Base-by-base conservation (phyloP, 2,329 filamentous ascomycete species). In the Talaromyces sp. region DNA sequence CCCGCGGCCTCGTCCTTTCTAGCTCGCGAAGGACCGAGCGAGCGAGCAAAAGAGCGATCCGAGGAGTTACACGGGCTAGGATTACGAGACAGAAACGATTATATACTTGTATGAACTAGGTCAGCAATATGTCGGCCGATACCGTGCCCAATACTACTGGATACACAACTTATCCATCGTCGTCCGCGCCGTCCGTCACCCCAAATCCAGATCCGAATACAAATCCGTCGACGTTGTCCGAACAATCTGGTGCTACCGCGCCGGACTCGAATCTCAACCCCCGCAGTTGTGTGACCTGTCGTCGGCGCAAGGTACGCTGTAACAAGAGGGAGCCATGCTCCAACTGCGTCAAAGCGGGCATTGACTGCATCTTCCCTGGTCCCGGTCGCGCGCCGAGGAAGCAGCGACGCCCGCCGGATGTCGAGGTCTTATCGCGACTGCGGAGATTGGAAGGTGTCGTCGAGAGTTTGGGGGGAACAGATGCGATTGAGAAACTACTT, bases 321-420 rank as follows among this genome's bases (percentile, higher is more conserved):
- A 77, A 79, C 61, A 80, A 79, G 65, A 64, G 71, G 33, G 70
- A 74, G 11, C 77, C 77, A 25, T 80, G 78, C 63, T 75, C 75
- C 35, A 79, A 80, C 61, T 80, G 78, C 60, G 64, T 69, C 50
- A 78, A 74, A 66, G 74, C 75, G 0, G 73, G 80, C 48, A 82
- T 83, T 61, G 81, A 85, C 59, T 87, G 84, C 66, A 65, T 85
- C n/a, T 87, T 84, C 64, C 84, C 84, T 2, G 78, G 80, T 2
- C 83, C 84, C 2, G 84, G 83, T 3, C 75, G 84, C 59, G 83
- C 84, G 4, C 83, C 83, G 21, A 75, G 84, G 55, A 84, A 83
- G 67, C 74, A 78, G 58, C 79, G 80, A 58, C 84, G 85, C 60
- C 76, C 80, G 2, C 77, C 77, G 3, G 83, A 86, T 66, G 78